A percentile compares a stretch with the other conserved stretches of the same genome.
Evolutionary conservation across 768 basidiomycete genomes (phyloP).

Genomic region (Amanita polypyramis): DNA sequence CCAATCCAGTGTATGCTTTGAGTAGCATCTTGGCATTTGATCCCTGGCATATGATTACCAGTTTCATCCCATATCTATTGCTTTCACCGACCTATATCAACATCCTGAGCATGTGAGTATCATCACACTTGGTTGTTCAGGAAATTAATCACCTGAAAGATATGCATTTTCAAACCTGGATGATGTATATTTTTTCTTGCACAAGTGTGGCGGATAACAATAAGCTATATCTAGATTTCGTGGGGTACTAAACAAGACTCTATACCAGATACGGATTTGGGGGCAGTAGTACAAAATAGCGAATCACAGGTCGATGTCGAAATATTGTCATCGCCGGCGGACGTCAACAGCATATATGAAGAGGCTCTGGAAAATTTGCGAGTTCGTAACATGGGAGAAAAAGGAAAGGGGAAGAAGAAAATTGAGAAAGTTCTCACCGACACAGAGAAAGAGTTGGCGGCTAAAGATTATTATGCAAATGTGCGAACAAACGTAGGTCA

Average conservation of each 20-base stretch:
- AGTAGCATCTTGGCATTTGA: slow-evolving; percentile 81
- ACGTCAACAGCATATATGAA: slow-evolving; percentile 76
- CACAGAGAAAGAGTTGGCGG: slow-evolving; percentile 61
- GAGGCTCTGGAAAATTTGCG: slow-evolving; percentile 69
- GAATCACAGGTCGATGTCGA: slow-evolving; percentile 82
- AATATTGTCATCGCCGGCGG: slow-evolving; percentile 70
- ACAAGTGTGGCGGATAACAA: neutral
- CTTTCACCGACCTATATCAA: slow-evolving; percentile 78
- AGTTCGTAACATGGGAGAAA: slow-evolving; percentile 22
- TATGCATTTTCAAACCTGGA: slow-evolving; percentile 83
- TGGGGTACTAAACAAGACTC: slow-evolving; percentile 96
- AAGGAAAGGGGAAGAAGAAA: slow-evolving; percentile 16
- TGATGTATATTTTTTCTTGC: slow-evolving; percentile 42
- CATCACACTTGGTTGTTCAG: slow-evolving; percentile 2
- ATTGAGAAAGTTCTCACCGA: slow-evolving; percentile 19
- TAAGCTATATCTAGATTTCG: slow-evolving; percentile 44
- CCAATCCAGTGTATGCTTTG: slow-evolving; percentile 54
- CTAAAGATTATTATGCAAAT: slow-evolving; percentile 81
- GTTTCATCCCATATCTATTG: slow-evolving; percentile 80
- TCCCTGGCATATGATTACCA: slow-evolving; percentile 94
- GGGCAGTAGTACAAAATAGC: slow-evolving; percentile 72
- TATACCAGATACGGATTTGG: slow-evolving; percentile 64
- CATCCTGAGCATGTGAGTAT: slow-evolving; percentile 61
- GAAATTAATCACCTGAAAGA: slow-evolving; percentile 23
- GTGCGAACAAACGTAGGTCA: slow-evolving; percentile 64